Conservation (phyloP, 2,329 filamentous ascomycete genomes). For the Xylaria sp. region DNA sequence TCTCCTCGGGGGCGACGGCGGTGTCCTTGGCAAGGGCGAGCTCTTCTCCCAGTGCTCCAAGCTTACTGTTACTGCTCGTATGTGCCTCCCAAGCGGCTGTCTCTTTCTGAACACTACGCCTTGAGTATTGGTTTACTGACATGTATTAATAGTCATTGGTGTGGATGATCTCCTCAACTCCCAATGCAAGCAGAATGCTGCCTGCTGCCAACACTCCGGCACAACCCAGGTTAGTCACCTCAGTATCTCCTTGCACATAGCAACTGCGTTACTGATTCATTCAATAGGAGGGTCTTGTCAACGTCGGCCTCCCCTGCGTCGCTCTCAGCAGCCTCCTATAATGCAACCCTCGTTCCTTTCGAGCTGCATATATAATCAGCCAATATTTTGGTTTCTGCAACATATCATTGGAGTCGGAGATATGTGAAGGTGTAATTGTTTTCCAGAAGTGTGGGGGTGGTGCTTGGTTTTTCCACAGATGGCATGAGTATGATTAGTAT, state of each 20-base stretch:
- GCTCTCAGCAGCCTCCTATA: slow-evolving; percentile 48
- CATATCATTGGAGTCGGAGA: slow-evolving; percentile 44
- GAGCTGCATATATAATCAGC: slow-evolving; percentile 32
- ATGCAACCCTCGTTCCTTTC: slow-evolving; percentile 33
- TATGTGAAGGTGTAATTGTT: slow-evolving; percentile 46
- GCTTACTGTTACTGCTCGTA: slow-evolving; percentile 46
- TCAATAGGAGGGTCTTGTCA: slow-evolving; percentile 46
- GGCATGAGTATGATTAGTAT: slow-evolving; percentile 42
- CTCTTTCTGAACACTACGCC: fast-evolving
- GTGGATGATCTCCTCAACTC: slow-evolving; percentile 45
- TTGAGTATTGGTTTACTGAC: slow-evolving; percentile 1
- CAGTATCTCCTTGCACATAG: neutral
- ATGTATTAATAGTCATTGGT: slow-evolving; percentile 40
- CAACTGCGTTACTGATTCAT: slow-evolving; percentile 27
- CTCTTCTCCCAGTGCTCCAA: slow-evolving; percentile 50
- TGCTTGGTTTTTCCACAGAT: slow-evolving; percentile 41
- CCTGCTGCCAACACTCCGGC: slow-evolving; percentile 50
- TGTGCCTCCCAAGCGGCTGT: slow-evolving; percentile 13
- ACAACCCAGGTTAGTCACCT: slow-evolving; percentile 42
- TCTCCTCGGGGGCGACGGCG: slow-evolving; percentile 40
- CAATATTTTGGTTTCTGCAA: slow-evolving; percentile 30
- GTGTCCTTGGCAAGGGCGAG: slow-evolving; percentile 36
- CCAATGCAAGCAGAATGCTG: slow-evolving; percentile 49
- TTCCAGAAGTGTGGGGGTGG: slow-evolving; percentile 34
- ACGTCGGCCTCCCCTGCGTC: slow-evolving; percentile 49